Evolutionary conservation across 352 stramenopile species (phyloP), one percentile per base, ranked within the genome.

Genomic region (Phytopythium cucurbitacearum): DNA sequence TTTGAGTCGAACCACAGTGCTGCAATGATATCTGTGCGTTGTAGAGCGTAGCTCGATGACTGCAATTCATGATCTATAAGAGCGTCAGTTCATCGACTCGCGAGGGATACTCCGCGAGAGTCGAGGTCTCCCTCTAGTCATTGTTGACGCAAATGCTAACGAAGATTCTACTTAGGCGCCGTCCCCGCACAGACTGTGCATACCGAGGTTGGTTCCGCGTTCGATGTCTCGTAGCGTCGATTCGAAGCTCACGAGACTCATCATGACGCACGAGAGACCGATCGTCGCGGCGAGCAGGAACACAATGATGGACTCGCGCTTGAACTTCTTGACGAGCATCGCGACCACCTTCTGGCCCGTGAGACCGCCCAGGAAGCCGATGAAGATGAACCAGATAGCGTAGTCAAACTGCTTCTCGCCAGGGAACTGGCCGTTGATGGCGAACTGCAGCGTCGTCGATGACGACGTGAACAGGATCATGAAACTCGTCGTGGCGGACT

Each of bases 401-500:
- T 99, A 99, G 64, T 98, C 92, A 59, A 83, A 90, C 73, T 94
- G 84, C 11, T 65, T 62, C 40, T 74, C 59, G n/a, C 82, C 81
- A 3, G 81, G 84, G 51, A 91, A 92, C 60, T 90, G 82, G 0
- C 84, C 84, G 7, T 83, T 81, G 49, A 92, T 88, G 5, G 79
- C 76, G 53, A 94, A 94, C 55, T 90, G 84, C 42, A 94, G 65
- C 32, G 96, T 98, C 5, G 96, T 98, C 1, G 95, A 97, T 15
- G 95, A 92, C 15, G 92, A 96, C 7, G 84, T 94, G 65, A 89
- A 94, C 7, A 94, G 56, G 45, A 94, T 91, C 84, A 94, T 94
- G 63, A 87, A 94, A 53, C 94, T 97, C 37, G 91, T 94, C 3
- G 95, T 98, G 16, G 94, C 93, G 5, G 85, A 95, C 34, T 97